These are phyloP conservation scores for Strigomonas culicis DNA, from an alignment of 208 protist species.

Conservation along the genomic window DNA sequence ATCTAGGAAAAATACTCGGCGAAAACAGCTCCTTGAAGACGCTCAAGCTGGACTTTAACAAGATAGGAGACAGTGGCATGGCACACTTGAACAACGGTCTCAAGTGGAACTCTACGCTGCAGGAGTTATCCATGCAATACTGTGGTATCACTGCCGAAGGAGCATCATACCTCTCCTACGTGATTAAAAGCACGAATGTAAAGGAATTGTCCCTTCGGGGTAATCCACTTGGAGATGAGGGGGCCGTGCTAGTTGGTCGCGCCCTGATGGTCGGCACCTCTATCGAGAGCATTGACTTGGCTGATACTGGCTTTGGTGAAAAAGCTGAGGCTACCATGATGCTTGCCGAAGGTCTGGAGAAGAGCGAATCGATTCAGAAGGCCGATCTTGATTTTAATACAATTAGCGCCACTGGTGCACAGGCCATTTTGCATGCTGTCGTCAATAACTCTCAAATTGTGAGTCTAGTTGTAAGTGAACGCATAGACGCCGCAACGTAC, in stretches of 20 bases:
- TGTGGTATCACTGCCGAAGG: slow-evolving; percentile 53
- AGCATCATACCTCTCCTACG: slow-evolving; percentile 37
- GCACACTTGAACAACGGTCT: slow-evolving; percentile 55
- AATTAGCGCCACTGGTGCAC: slow-evolving; percentile 35
- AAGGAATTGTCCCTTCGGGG: slow-evolving; percentile 62
- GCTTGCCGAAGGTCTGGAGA: slow-evolving; percentile 78
- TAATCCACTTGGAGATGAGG: slow-evolving; percentile 56
- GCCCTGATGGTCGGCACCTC: slow-evolving; percentile 50
- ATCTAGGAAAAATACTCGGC: slow-evolving; percentile 57
- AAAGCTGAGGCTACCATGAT: slow-evolving; percentile 48
- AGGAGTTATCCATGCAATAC: slow-evolving; percentile 75
- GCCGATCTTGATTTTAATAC: slow-evolving; percentile 82
- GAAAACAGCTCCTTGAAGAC: slow-evolving; percentile 68
- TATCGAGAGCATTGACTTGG: slow-evolving; percentile 70
- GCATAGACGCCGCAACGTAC: slow-evolving; percentile 57
- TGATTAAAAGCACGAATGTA: slow-evolving; percentile 77
- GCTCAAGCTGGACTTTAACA: slow-evolving; percentile 80
- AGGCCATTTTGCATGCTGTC: slow-evolving; percentile 46
- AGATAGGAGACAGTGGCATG: slow-evolving; percentile 64
- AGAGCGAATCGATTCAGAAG: slow-evolving; percentile 32
- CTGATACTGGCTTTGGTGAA: slow-evolving; percentile 71
- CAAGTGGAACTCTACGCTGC: slow-evolving; percentile 79
- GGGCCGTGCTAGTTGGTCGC: slow-evolving; percentile 53
- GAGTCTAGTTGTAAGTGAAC: slow-evolving; percentile 54
- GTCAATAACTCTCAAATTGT: slow-evolving; percentile 47